Conservation (phyloP, 306 rosid genomes). For the Gillenia trifoliata region DNA sequence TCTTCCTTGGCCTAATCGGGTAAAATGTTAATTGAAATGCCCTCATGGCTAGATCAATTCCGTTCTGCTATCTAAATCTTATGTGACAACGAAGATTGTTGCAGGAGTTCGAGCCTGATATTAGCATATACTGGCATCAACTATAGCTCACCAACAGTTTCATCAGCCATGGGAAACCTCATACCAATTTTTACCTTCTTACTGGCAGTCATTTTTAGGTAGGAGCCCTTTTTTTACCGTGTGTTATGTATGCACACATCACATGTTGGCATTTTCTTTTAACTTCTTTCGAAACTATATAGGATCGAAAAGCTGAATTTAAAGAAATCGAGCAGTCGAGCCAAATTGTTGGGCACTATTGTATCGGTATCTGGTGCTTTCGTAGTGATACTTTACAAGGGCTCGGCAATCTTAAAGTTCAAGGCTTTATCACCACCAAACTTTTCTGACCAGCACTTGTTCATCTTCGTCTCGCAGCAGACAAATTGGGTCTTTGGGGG, state of each 20-base stretch:
- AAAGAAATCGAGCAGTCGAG: not conserved
- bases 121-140: constrained; percentile 3
- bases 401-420: constrained; percentile 1
- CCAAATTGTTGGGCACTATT: constrained; percentile 9
- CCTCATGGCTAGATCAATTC: too few relatives aligned
- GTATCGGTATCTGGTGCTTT: constrained; percentile 17
- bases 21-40: not conserved
- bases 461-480: not conserved
- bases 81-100: too few relatives aligned
- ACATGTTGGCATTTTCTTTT: not conserved
- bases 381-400: constrained; percentile 7
- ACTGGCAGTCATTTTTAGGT: constrained; percentile 18
- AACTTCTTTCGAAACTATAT: not conserved
- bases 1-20: constrained; percentile 15
- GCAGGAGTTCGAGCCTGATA: constrained; percentile 6
- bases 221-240: not conserved
- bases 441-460: constrained; percentile 3
- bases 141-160: constrained; percentile 22
- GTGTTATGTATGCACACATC: too few relatives aligned
- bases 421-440: not conserved
- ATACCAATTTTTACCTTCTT: constrained; percentile 3
- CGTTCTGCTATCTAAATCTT: too few relatives aligned
- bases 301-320: constrained; percentile 8
- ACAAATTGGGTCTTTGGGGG: constrained; percentile 25
- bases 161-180: constrained; percentile 22